Percentiles rank a stretch among this genome's conserved stretches.
Evolutionary conservation across 176 grass and related monocot species (phyloP).

Genomic region (Hordeum vulgare): MorexV3_pseudomolecules_assembly NC_058521.1:38845780-38846279

Average conservation of each 20-base stretch:
- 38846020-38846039: slow-evolving; percentile 51
- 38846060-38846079: slow-evolving; percentile 33
- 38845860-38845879: slow-evolving; percentile 43
- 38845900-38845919: slow-evolving; percentile 49
- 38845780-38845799: slow-evolving; percentile 54
- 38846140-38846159: slow-evolving; percentile 38
- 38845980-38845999: slow-evolving; percentile 34
- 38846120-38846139: slow-evolving; percentile 8
- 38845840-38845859: slow-evolving; percentile 33
- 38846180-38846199: slow-evolving; percentile 43
- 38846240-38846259: slow-evolving; percentile 49
- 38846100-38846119: slow-evolving; percentile 27
- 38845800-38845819: slow-evolving; percentile 30
- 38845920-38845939: slow-evolving; percentile 34
- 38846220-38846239: slow-evolving; percentile 37
- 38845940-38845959: slow-evolving; percentile 43
- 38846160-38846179: slow-evolving; percentile 34
- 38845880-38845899: slow-evolving; percentile 38
- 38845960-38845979: slow-evolving; percentile 33
- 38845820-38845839: slow-evolving; percentile 48
- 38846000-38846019: slow-evolving; percentile 49
- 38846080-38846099: slow-evolving; percentile 32
- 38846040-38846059: slow-evolving; percentile 48
- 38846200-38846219: slow-evolving; percentile 41
- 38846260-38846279: slow-evolving; percentile 22